phyloP scores from a whole-genome alignment of 2,329 filamentous ascomycete species.

The Beauveria rudraprayagi region DNA sequence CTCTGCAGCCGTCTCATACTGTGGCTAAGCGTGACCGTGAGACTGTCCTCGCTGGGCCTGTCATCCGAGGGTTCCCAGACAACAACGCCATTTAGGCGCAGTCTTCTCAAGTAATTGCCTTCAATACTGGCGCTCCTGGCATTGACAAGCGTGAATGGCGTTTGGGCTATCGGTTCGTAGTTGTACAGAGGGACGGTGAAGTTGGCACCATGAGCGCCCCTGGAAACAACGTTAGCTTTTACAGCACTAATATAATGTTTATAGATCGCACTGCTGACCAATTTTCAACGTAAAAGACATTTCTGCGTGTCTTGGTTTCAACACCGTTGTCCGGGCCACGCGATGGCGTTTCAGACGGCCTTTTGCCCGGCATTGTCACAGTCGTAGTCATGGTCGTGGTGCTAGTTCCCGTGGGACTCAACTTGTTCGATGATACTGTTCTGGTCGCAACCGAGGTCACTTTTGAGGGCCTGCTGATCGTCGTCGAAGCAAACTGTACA shows the following conservation, averaged over 20 bases:
- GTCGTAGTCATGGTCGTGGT: not conserved
- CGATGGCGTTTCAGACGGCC: not conserved
- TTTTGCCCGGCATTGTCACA: not conserved
- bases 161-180: no score
- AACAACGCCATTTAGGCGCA: no score
- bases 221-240: slow-evolving; percentile 19
- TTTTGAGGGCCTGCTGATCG: not conserved
- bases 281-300: slow-evolving; percentile 46
- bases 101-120: no score
- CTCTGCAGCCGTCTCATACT: slow-evolving; percentile 40
- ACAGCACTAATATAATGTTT: not conserved
- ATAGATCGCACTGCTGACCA: slow-evolving; percentile 31
- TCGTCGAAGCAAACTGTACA: not conserved
- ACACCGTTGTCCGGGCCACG: not conserved
- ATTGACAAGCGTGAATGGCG: no score
- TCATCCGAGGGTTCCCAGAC: no score
- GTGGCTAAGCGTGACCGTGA: no score
- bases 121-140: no score
- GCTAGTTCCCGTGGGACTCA: slow-evolving; percentile 3
- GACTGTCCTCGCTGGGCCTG: no score
- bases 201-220: slow-evolving; percentile 60
- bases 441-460: not conserved
- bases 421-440: not conserved
- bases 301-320: slow-evolving; percentile 17
- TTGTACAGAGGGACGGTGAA: slow-evolving; percentile 41